Percentiles rank a stretch among this genome's conserved stretches.
These are phyloP conservation scores for Mastigamoeba balamuthi DNA, from an alignment of 78 protist genomes.

Conservation along the genomic window DNA sequence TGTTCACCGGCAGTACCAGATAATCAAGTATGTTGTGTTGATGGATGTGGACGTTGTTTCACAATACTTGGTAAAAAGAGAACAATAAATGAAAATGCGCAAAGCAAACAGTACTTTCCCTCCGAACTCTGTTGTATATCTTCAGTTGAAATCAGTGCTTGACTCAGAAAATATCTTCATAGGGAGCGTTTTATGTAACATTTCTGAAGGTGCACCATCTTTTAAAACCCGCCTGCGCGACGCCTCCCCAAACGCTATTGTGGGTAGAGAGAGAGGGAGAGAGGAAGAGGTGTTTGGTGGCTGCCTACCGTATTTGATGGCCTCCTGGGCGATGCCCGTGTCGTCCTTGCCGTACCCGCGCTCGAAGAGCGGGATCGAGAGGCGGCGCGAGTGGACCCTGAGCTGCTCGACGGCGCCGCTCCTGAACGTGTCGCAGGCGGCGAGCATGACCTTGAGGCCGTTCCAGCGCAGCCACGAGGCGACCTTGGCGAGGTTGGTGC, in stretches of 20 bases:
- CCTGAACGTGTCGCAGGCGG: conserved; percentile 99
- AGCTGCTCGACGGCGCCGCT: conserved; percentile 98
- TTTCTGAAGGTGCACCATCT: too few relatives aligned
- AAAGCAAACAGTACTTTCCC: too few relatives aligned
- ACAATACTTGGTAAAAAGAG: too few relatives aligned
- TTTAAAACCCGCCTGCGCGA: too few relatives aligned
- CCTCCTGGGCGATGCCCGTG: conserved; percentile 76
- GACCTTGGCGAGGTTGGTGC: conserved; percentile 86
- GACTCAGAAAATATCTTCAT: too few relatives aligned
- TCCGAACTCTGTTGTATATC: too few relatives aligned
- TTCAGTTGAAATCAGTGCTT: too few relatives aligned
- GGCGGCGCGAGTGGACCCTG: conserved; percentile 66
- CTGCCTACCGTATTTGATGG: conserved; percentile 51
- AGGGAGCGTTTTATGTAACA: too few relatives aligned
- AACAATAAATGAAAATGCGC: too few relatives aligned
- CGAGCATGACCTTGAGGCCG: conserved; percentile 71
- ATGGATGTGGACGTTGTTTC: too few relatives aligned
- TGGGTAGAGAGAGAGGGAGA: not conserved
- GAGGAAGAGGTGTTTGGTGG: not conserved
- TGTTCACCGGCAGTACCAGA: too few relatives aligned
- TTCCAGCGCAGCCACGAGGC: conserved; percentile 72
- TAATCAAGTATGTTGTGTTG: too few relatives aligned
- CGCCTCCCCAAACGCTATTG: not conserved
- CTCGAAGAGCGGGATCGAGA: conserved; percentile 62
- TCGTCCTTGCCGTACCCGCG: conserved; percentile 91